Evolutionary conservation across 192 early-diverging fungal species (phyloP).

Genomic region (Dissophora globulifera): DNA sequence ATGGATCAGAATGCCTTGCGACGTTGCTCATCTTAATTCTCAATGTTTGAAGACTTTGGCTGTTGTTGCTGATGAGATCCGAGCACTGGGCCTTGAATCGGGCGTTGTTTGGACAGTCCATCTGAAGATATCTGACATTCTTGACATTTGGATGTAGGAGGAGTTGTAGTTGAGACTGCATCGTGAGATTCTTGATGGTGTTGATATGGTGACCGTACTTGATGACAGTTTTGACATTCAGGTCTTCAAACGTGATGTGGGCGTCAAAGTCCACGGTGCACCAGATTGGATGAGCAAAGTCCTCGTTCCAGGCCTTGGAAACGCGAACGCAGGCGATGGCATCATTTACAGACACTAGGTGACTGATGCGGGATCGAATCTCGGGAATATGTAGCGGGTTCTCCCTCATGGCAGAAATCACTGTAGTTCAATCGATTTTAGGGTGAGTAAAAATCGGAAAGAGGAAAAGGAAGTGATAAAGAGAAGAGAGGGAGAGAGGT

Average conservation of each 20-base stretch:
- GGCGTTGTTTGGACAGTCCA: neutral
- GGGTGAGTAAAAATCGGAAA: neutral
- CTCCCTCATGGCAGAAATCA: neutral
- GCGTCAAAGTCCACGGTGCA: conserved; percentile 8
- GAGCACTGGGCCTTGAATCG: conserved; percentile 3
- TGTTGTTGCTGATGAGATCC: conserved; percentile 18
- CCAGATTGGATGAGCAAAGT: conserved; percentile 17
- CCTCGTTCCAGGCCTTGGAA: conserved; percentile 15
- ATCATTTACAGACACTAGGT: conserved; percentile 3
- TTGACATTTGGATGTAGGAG: conserved; percentile 16
- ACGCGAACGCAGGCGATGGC: conserved; percentile 20
- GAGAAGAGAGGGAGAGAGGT: neutral
- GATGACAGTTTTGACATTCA: neutral
- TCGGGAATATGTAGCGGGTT: conserved; percentile 17
- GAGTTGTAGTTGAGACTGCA: neutral
- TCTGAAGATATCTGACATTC: conserved; percentile 1
- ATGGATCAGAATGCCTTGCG: neutral
- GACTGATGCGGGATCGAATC: conserved; percentile 7
- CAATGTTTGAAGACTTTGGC: conserved; percentile 7
- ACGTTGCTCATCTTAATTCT: neutral
- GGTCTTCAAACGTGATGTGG: conserved; percentile 5
- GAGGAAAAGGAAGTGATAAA: too few relatives aligned
- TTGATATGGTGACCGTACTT: conserved; percentile 20
- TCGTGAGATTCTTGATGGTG: neutral
- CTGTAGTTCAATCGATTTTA: neutral